Evolutionary conservation across 768 basidiomycete genomes (phyloP).

Genomic region (Nidula microcarpa): DNA sequence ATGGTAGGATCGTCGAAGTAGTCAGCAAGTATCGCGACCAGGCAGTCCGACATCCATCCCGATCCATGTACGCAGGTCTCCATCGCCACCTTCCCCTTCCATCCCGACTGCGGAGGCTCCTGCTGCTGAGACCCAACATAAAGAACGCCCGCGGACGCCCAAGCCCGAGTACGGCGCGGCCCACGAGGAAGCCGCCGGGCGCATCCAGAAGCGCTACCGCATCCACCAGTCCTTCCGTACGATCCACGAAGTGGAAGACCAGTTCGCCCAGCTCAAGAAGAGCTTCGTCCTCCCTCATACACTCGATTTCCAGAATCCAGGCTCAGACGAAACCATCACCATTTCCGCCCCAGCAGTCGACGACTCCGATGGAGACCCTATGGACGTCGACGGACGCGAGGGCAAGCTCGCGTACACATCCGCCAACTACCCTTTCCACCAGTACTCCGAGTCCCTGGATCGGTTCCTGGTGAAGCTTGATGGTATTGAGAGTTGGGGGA

Average conservation of each 20-base stretch:
- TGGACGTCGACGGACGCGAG: slow-evolving; percentile 13
- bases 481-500: slow-evolving; percentile 63
- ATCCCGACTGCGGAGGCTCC: not conserved
- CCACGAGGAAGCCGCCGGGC: slow-evolving; percentile 38
- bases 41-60: not conserved
- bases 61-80: not conserved
- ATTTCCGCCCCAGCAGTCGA: slow-evolving; percentile 18
- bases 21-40: not conserved
- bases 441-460: slow-evolving; percentile 59
- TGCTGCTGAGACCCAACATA: not conserved
- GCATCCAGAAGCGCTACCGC: slow-evolving; percentile 46
- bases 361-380: slow-evolving; percentile 10
- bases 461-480: slow-evolving; percentile 67
- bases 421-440: slow-evolving; percentile 57
- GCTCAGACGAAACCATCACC: slow-evolving; percentile 21
- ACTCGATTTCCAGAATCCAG: slow-evolving; percentile 44
- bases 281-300: slow-evolving; percentile 39
- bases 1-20: not conserved
- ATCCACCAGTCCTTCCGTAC: slow-evolving; percentile 34
- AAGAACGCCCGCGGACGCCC: slow-evolving; percentile 7
- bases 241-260: slow-evolving; percentile 32
- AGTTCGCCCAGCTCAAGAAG: slow-evolving; percentile 40
- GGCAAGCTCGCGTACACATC: slow-evolving; percentile 58
- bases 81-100: not conserved
- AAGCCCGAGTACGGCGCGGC: slow-evolving; percentile 20